Base-by-base conservation (phyloP, 257 asterid species). In the Verbena officinalis region DNA sequence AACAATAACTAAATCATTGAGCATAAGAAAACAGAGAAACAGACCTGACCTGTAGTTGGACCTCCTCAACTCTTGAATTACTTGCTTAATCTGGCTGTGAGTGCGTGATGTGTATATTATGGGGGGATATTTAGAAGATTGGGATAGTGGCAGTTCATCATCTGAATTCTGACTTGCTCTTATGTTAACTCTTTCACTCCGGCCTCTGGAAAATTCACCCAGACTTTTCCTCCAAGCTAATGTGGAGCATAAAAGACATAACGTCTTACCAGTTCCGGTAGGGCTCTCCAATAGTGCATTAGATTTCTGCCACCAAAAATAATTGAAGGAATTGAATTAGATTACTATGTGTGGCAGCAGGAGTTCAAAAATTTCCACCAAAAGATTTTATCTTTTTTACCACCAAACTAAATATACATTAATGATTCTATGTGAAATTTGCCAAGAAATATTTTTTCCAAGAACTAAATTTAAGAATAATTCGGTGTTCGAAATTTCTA, bases 221-320 rank as follows among this genome's bases (percentile, higher is more conserved):
- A 90, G 78, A 74, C 97, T 90, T 83, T 78, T 87, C 81, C 99
- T 88, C 97, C 97, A 93, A 44, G 97, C 95, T 77, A 93, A 78
- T 54, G 99, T 83, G 63, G 99, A 97, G 56, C 99, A 93, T 52
- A 93, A 83, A 75, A 93, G 96, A 65, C 96, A 93, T 69, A 93
- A 66, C 16, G 99, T 93, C 79, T 93, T 93, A 63, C 99, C 99
- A 30, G 99, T 93, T 77, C 99, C 97, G 45, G 99, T 93, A 52
- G 99, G 99, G 76, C 99, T 93, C 92, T 93, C 99, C 70, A 93
- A 77, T 49, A 93, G 71, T 10, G 99, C 96, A 71, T 93, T 93
- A 69, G 83, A 59, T 79, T 64, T 81, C 99, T 93, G 86, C 30
- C 72, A 43, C 50, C 78, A 71, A 20, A 62, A 61, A 42, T 63